Conservation (phyloP, 2,329 filamentous ascomycete species). For the Sphaerulina vaccinii region DNA sequence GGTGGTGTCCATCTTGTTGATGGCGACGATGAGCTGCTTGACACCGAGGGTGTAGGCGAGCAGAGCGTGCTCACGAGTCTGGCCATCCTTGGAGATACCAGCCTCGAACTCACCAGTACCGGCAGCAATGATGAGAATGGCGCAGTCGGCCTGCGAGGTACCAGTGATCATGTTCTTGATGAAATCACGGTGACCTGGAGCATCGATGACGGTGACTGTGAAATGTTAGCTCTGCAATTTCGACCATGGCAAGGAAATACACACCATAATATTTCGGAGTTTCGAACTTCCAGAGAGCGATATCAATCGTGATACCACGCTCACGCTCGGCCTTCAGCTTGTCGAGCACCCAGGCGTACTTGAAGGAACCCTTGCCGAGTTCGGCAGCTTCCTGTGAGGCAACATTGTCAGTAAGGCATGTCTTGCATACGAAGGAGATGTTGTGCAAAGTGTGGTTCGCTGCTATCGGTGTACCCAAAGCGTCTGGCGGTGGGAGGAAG, state of each 20-base stretch:
- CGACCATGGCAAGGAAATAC: not conserved
- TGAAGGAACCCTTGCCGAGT: conserved; percentile 99
- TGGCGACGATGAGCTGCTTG: conserved; percentile 99
- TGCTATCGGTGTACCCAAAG: conserved; percentile 1
- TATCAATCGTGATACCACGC: conserved; percentile 99
- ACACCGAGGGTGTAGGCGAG: conserved; percentile 99
- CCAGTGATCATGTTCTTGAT: conserved; percentile 99
- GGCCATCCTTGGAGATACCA: conserved; percentile 99
- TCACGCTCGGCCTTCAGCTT: conserved; percentile 99
- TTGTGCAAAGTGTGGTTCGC: not conserved
- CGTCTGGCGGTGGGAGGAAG: conserved; percentile 9
- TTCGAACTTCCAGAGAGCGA: conserved; percentile 99
- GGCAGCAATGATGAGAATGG: conserved; percentile 99
- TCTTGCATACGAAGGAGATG: not conserved
- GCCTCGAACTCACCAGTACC: conserved; percentile 99
- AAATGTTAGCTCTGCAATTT: not conserved
- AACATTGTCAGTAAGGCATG: conserved; percentile 35
- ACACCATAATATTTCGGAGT: conserved; percentile 73
- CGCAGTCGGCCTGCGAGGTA: conserved; percentile 99
- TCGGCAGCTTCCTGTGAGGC: conserved; percentile 85
- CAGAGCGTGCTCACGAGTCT: conserved; percentile 99
- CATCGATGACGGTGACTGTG: conserved; percentile 57
- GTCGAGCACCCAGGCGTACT: conserved; percentile 99
- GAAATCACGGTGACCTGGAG: conserved; percentile 99
- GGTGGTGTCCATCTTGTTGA: conserved; percentile 99